A percentile compares a stretch with the other conserved stretches of the same genome.
Conservation (phyloP, 495 filamentous ascomycete species). For the Ramalina peruviana region DNA sequence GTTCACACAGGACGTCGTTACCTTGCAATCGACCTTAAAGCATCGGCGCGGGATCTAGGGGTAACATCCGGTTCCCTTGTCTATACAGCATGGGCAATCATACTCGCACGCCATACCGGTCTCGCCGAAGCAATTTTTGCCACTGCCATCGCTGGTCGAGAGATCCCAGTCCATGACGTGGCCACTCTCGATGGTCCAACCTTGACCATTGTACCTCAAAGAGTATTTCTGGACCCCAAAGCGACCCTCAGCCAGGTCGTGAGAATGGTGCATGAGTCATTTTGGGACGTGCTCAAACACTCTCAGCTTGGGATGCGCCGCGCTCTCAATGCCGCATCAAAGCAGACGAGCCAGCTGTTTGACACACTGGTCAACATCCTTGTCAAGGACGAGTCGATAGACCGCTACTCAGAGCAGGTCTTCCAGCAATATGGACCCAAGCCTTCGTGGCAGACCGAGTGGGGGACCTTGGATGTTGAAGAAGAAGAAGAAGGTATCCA, state of each 20-base stretch:
- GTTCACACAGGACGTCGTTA: background rate
- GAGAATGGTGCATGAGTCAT: background rate
- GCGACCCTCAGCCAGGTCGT: background rate
- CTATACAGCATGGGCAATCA: background rate
- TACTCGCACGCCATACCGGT: background rate
- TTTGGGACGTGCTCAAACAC: constrained; percentile 10
- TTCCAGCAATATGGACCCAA: constrained; percentile 11
- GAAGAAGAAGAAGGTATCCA: constrained; percentile 2
- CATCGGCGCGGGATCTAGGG: background rate
- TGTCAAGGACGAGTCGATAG: constrained; percentile 5
- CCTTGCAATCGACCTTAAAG: background rate
- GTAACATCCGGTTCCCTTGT: background rate
- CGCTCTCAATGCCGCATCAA: constrained; percentile 4
- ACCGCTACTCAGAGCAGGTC: background rate
- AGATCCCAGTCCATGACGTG: background rate
- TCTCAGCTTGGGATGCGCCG: constrained; percentile 11
- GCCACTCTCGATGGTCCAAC: background rate
- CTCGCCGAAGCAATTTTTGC: background rate
- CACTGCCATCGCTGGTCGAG: background rate
- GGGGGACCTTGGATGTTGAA: constrained; percentile 11
- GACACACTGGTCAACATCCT: constrained; percentile 17
- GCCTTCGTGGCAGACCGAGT: constrained; percentile 12
- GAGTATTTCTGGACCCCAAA: background rate
- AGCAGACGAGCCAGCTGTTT: background rate
- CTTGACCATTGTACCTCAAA: background rate